Evolutionary conservation across 768 basidiomycete species (phyloP), one percentile per base, ranked within the genome.

Genomic region (Boletus eberwhitei): DNA sequence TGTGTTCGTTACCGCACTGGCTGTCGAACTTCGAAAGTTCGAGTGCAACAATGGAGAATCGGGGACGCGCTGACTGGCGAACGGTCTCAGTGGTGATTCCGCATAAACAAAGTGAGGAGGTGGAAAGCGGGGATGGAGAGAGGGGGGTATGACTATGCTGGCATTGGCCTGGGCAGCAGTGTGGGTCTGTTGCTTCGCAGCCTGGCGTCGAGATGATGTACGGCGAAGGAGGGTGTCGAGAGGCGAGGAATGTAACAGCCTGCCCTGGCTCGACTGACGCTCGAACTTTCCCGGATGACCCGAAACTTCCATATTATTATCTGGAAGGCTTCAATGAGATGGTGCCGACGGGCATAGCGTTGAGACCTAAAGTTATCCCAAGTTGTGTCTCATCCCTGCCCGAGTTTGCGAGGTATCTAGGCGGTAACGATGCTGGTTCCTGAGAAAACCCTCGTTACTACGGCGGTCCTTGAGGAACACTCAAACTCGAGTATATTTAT

Each of bases 221-320:
- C 73, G 72, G 53, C 79, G 77, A 51, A 79, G 81, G 45, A 88
- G 78, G 3, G 78, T 73, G 38, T 83, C 79, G 38, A 87, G 74
- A 8, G 86, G 86, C 2, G 87, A 88, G 21, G 77, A 70, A 54
- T 68, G 64, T 48, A 73, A 61, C 19, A 79, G 51, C 47, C 59
- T 69, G 50, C 65, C 69, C 26, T 70, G 55, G 36, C 52, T 62
- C 24, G 60, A 59, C 52, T 46, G 52, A 39, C 40, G 54, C 53
- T 61, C 63, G 46, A 59, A 63, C 29, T 29, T 29, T 41, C 57
- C 57, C 42, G 46, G 42, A 43, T 42, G 46, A 29, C 49, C 54
- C 39, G 38, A 29, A 5, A 5, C n/a, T 45, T 61, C 54, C 67
- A 68, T 67, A 31, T 61, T 55, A 59, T 51, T 51, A 50, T 46